Conservation (phyloP, 2,329 filamentous ascomycete species). For the Aspergillus sp. region DNA sequence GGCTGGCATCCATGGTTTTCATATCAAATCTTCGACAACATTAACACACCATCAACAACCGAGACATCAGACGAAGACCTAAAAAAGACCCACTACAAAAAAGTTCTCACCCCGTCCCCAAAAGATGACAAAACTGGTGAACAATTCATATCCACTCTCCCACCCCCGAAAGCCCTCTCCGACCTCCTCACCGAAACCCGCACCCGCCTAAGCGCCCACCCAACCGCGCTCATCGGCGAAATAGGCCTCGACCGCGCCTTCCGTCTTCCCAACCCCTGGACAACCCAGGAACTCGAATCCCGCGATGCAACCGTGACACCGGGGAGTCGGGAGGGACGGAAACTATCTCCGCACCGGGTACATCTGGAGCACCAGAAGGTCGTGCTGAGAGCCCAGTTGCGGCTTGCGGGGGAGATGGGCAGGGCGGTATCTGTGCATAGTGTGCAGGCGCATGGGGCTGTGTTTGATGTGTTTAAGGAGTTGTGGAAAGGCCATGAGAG, state of each 20-base stretch:
- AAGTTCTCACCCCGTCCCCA: constrained; percentile 44
- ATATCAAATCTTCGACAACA: constrained; percentile 48
- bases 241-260: constrained; percentile 58
- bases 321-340: constrained; percentile 54
- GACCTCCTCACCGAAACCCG: constrained; percentile 46
- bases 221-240: constrained; percentile 54
- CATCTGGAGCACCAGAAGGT: constrained; percentile 51
- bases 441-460: constrained; percentile 55
- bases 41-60: constrained; percentile 6
- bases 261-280: constrained; percentile 51
- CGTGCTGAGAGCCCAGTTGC: constrained; percentile 52
- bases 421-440: constrained; percentile 57
- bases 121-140: constrained; percentile 44
- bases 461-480: constrained; percentile 50
- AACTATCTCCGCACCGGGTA: constrained; percentile 52
- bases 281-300: constrained; percentile 21
- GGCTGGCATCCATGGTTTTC: constrained; percentile 66
- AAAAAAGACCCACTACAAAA: constrained; percentile 47
- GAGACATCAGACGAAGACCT: constrained; percentile 12
- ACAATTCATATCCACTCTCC: constrained; percentile 45
- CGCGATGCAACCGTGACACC: constrained; percentile 44
- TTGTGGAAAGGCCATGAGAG: constrained; percentile 55
- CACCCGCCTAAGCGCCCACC: constrained; percentile 43
- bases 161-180: constrained; percentile 49
- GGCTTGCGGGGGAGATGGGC: constrained; percentile 52